Conservation (phyloP, 495 filamentous ascomycete genomes). For the Penicillium verhagenii region DNA sequence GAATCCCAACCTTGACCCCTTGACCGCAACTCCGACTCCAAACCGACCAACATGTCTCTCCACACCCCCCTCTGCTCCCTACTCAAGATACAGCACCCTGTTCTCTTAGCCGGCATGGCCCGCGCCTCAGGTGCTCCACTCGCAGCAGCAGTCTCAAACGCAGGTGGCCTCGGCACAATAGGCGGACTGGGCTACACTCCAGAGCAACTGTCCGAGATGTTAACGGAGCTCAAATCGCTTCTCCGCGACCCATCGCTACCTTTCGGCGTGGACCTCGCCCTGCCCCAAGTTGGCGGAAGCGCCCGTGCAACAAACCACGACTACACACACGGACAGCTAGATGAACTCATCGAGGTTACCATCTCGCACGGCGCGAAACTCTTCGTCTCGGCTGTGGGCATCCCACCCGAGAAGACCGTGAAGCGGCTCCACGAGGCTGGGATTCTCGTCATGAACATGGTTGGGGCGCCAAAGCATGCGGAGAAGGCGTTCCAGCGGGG, state of each 20-base stretch:
- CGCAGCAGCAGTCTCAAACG: slow-evolving; percentile 84
- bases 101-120: slow-evolving; percentile 88
- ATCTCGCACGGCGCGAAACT: slow-evolving; percentile 74
- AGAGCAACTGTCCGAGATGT: slow-evolving; percentile 70
- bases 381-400: slow-evolving; percentile 81
- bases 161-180: slow-evolving; percentile 80
- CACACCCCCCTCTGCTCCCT: slow-evolving; percentile 74
- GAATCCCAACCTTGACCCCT: no score
- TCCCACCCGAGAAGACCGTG: slow-evolving; percentile 68
- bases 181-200: slow-evolving; percentile 87
- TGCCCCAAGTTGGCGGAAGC: slow-evolving; percentile 76
- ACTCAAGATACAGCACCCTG: slow-evolving; percentile 74
- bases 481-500: slow-evolving; percentile 77
- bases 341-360: slow-evolving; percentile 77
- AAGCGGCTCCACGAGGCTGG: slow-evolving; percentile 70
- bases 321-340: slow-evolving; percentile 81
- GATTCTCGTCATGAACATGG: slow-evolving; percentile 91
- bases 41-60: slow-evolving; percentile 46
- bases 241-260: slow-evolving; percentile 62
- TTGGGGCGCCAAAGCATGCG: slow-evolving; percentile 86
- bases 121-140: slow-evolving; percentile 72
- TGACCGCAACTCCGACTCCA: background rate
- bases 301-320: slow-evolving; percentile 89
- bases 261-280: slow-evolving; percentile 85
- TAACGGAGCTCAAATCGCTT: slow-evolving; percentile 75